phyloP scores from a whole-genome alignment of 129 eudicot species.

The Ambrosia trifida region DNA sequence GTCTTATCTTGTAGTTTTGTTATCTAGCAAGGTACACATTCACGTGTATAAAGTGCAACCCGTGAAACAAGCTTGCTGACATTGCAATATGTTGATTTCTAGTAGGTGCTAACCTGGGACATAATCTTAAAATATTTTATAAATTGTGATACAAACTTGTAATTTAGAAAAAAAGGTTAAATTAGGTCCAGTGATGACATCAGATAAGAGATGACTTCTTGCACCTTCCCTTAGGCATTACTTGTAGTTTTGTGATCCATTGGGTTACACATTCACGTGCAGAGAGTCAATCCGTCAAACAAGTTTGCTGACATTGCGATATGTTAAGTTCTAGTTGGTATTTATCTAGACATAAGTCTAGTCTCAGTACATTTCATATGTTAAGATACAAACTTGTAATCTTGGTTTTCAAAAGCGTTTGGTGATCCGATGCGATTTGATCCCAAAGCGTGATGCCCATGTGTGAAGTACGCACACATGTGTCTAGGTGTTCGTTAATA shows the following conservation, averaged over 20 bases:
- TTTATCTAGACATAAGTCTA: neutral
- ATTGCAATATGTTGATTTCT: neutral
- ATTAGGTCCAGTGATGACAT: slow-evolving; percentile 12
- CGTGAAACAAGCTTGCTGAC: slow-evolving; percentile 14
- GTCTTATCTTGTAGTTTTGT: slow-evolving; percentile 22
- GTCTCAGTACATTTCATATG: neutral
- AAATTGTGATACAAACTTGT: neutral
- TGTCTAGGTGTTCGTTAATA: too few species aligned
- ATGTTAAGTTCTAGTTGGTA: neutral
- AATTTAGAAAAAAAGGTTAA: neutral
- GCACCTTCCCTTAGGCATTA: slow-evolving; percentile 3
- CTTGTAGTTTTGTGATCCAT: slow-evolving; percentile 17
- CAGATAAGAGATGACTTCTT: neutral
- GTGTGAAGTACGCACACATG: too few species aligned
- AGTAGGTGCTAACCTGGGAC: neutral
- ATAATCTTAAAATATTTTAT: neutral
- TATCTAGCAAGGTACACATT: slow-evolving; percentile 3
- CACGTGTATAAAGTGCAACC: slow-evolving; percentile 18
- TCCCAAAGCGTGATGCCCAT: too few species aligned
- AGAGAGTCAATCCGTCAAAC: slow-evolving; percentile 9
- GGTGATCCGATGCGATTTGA: too few species aligned
- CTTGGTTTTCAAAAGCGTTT: neutral
- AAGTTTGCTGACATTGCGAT: slow-evolving; percentile 16
- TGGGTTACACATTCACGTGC: slow-evolving; percentile 15
- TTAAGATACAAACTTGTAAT: neutral